phyloP scores from a whole-genome alignment of 352 stramenopile species.

The Globisporangium perplexum region DNA sequence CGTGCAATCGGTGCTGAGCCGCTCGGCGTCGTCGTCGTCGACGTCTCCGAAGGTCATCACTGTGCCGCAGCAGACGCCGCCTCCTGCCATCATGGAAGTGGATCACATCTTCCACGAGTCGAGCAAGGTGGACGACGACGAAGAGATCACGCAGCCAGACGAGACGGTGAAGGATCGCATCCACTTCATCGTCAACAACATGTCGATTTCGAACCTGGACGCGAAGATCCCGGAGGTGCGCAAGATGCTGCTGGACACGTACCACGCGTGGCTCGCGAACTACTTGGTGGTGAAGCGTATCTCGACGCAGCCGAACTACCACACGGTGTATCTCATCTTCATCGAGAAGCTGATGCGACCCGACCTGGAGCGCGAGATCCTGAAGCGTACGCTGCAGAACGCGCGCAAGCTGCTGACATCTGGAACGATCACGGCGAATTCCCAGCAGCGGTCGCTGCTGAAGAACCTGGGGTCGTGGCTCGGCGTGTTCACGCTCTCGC shows the following conservation, averaged over 20 bases:
- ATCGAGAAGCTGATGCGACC: constrained; percentile 94
- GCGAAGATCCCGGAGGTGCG: constrained; percentile 95
- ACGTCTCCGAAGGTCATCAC: constrained; percentile 39
- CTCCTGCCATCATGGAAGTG: constrained; percentile 56
- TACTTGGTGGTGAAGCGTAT: constrained; percentile 99
- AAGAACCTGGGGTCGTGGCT: constrained; percentile 99
- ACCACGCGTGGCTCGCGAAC: constrained; percentile 98
- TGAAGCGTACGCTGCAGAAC: constrained; percentile 94
- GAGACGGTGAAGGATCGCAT: constrained; percentile 72
- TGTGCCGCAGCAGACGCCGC: constrained; percentile 30
- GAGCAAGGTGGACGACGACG: constrained; percentile 52
- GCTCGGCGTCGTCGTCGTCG: constrained; percentile 23
- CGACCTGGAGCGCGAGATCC: constrained; percentile 92
- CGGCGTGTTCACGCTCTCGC: constrained; percentile 96
- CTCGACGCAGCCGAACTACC: constrained; percentile 98
- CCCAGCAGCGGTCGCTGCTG: constrained; percentile 95
- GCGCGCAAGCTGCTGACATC: constrained; percentile 95
- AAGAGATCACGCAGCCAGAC: constrained; percentile 65
- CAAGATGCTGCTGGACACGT: constrained; percentile 90
- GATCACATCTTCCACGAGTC: constrained; percentile 83
- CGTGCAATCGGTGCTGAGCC: constrained; percentile 37
- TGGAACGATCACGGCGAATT: constrained; percentile 98
- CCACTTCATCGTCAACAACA: constrained; percentile 87
- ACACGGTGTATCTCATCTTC: constrained; percentile 97
- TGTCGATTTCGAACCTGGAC: constrained; percentile 30